Percentiles rank a stretch among this genome's conserved stretches.
phyloP scores from a whole-genome alignment of 139 green algal species.

The Eudorina sp. region DNA sequence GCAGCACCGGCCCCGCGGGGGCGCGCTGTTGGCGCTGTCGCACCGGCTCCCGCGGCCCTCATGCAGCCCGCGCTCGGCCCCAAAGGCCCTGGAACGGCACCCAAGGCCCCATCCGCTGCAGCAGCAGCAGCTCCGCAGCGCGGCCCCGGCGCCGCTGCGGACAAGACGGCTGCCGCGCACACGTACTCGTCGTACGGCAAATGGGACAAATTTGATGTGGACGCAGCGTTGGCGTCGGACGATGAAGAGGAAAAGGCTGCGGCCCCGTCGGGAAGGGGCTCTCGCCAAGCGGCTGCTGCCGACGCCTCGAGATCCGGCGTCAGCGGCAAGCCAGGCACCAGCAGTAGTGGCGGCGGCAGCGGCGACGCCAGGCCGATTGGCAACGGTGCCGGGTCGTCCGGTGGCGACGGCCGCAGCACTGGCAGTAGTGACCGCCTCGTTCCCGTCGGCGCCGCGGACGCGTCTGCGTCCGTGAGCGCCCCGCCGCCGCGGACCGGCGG shows the following conservation, averaged over 20 bases:
- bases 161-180: slow-evolving; percentile 66
- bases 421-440: no score
- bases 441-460: not conserved
- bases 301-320: no score
- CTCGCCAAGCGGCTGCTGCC: no score
- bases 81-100: not conserved
- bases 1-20: slow-evolving; percentile 51
- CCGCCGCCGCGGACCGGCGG: not conserved
- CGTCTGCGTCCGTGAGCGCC: not conserved
- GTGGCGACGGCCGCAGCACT: no score
- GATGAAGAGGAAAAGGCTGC: slow-evolving; percentile 51
- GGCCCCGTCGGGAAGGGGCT: no score
- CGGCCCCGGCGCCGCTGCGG: not conserved
- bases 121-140: not conserved
- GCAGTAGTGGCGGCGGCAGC: no score
- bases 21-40: slow-evolving; percentile 38
- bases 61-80: slow-evolving; percentile 42
- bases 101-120: not conserved
- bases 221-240: slow-evolving; percentile 66
- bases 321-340: no score
- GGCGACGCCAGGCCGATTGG: no score
- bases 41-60: slow-evolving; percentile 47
- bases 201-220: slow-evolving; percentile 84
- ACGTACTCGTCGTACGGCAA: slow-evolving; percentile 77
- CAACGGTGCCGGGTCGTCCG: no score